Base-by-base conservation (phyloP, 352 stramenopile species). In the Phytophthora litchii region DNA sequence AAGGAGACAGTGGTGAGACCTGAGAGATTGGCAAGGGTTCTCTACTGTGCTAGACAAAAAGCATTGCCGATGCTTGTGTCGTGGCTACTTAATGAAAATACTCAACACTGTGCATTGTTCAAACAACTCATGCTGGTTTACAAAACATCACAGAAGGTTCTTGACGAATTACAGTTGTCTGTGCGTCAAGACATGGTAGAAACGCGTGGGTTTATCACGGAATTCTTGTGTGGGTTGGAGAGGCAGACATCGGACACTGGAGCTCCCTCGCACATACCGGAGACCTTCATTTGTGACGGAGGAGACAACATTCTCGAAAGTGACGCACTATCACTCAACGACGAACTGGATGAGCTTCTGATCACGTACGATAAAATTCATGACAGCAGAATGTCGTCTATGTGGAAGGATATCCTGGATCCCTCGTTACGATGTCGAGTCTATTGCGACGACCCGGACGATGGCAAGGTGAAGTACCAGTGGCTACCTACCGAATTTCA, bases 401-500 rank as follows among this genome's bases (percentile, higher is more conserved):
- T 47, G 6, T 23, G 17, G 20, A 42, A 42, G 29, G 55, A 64
- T 25, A 35, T 59, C 1, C 7, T 64, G 3, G 56, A 64, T 11
- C 56, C 56, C 2, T 64, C 47, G 5, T 16, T 59, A 17, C 25
- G 56, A 6, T 59, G 56, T 37, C 48, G 56, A 20, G 32, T 32
- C 23, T 58, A 54, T 20, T 25, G 25, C n/a, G 31, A 43, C 29
- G 29, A 34, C 10, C 6, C 4, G 29, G 29, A 34, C 29, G 10
- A 31, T 11, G 29, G 17, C 8, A 16, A 17, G 8, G 16, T n/a
- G 17, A 43, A 23, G 21, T 58, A 49, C 14, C 56, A 64, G 20
- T 64, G 56, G 56, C 47, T 64, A n/a, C 47, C 56, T 12, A 59
- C 47, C 10, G 56, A 64, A 5, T 64, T 64, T 14, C 47, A 58